Evolutionary conservation across 768 basidiomycete species (phyloP).

Genomic region (Tylopilus subfusipes): DNA sequence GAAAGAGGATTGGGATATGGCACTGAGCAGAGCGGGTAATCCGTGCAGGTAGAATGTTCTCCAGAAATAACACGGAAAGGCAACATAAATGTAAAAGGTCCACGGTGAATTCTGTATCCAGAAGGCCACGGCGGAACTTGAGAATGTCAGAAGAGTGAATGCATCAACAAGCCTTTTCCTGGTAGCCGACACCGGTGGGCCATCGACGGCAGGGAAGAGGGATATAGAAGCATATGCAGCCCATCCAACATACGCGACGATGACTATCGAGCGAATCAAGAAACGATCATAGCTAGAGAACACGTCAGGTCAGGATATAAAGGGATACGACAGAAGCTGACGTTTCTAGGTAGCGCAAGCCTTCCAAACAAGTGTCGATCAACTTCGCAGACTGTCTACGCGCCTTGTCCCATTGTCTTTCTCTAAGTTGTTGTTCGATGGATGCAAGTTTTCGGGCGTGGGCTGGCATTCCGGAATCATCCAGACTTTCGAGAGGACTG

Average conservation of each 20-base stretch:
- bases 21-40: conserved; percentile 11
- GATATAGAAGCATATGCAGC: conserved; percentile 60
- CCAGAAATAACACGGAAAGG: conserved; percentile 81
- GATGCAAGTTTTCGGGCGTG: conserved; percentile 35
- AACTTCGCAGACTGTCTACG: conserved; percentile 48
- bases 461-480: conserved; percentile 26
- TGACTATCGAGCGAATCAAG: conserved; percentile 67
- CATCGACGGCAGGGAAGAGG: conserved; percentile 45
- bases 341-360: conserved; percentile 77
- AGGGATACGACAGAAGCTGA: conserved; percentile 12
- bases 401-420: conserved; percentile 45
- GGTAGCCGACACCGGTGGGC: neutral
- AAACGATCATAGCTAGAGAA: conserved; percentile 61
- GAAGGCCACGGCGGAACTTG: conserved; percentile 48
- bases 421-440: conserved; percentile 46
- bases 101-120: conserved; percentile 61
- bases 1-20: conserved; percentile 20
- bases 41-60: conserved; percentile 42
- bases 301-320: conserved; percentile 6
- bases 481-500: conserved; percentile 38
- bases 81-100: conserved; percentile 72
- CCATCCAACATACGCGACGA: conserved; percentile 75
- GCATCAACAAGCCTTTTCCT: conserved; percentile 13
- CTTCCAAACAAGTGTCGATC: conserved; percentile 51
- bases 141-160: conserved; percentile 29